Conservation (phyloP, 306 rosid genomes). For the Corylus americana region DNA sequence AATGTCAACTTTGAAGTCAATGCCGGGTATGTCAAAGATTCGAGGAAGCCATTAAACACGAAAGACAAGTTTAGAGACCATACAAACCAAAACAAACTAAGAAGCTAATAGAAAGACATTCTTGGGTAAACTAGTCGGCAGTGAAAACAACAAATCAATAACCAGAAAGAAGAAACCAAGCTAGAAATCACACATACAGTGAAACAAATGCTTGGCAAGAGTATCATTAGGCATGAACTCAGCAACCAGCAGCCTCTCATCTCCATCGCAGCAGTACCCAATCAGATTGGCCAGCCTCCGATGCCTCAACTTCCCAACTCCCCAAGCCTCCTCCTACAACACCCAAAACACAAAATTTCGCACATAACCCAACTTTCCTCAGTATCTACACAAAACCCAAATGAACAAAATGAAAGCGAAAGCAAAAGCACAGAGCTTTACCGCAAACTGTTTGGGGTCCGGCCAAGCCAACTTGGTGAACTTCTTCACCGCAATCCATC, state of each 20-base stretch:
- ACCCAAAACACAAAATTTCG: not conserved
- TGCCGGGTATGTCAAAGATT: not conserved
- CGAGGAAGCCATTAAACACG: not conserved
- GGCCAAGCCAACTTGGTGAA: constrained; percentile 94
- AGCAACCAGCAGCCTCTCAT: constrained; percentile 95
- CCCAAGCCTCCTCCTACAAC: constrained; percentile 80
- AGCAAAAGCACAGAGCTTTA: constrained; percentile 19
- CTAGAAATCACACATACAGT: constrained; percentile 52
- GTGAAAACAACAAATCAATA: not conserved
- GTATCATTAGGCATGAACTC: constrained; percentile 97
- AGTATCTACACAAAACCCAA: not conserved
- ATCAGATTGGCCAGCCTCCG: constrained; percentile 83
- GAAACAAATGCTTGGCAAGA: constrained; percentile 96
- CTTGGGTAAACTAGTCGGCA: not conserved
- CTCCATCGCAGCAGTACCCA: constrained; percentile 95
- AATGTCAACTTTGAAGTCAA: not conserved
- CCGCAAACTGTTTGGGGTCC: constrained; percentile 89
- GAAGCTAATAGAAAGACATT: not conserved
- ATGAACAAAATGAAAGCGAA: not conserved
- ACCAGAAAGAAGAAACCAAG: not conserved
- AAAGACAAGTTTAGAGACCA: not conserved
- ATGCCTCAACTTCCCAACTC: constrained; percentile 82
- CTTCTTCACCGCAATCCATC: constrained; percentile 96
- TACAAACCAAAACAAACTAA: not conserved
- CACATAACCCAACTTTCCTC: constrained; percentile 5